phyloP scores from a whole-genome alignment of 306 rosid genomes.

The Cotoneaster glaucophyllus region DNA sequence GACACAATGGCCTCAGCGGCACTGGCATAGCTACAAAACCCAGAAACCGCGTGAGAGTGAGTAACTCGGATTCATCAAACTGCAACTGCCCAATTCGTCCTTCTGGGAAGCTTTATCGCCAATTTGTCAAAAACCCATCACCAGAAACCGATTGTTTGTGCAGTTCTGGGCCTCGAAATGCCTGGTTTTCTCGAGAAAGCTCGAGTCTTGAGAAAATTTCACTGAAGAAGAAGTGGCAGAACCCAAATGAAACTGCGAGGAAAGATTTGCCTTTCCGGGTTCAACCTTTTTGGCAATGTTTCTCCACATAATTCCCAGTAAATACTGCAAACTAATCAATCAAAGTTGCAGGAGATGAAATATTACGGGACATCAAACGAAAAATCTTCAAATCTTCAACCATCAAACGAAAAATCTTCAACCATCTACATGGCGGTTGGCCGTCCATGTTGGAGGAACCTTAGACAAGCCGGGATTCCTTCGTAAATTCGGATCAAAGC shows the following conservation, averaged over 20 bases:
- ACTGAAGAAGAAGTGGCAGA: constrained; percentile 11
- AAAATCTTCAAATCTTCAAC: not conserved
- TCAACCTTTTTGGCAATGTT: constrained; percentile 47
- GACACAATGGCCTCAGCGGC: constrained; percentile 70
- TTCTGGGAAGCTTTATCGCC: constrained; percentile 10
- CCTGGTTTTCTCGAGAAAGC: constrained; percentile 21
- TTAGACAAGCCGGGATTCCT: no score
- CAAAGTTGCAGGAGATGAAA: constrained; percentile 4
- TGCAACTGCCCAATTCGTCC: constrained; percentile 26
- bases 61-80: constrained; percentile 16
- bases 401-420: not conserved
- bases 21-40: constrained; percentile 27
- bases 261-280: constrained; percentile 23
- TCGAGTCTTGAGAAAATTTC: constrained; percentile 7
- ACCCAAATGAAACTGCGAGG: constrained; percentile 6
- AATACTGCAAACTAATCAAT: not conserved
- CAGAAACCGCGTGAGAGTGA: constrained; percentile 20
- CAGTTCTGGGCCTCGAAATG: not conserved
- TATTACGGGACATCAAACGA: not conserved
- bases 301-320: constrained; percentile 46
- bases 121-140: constrained; percentile 14
- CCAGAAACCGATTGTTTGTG: constrained; percentile 4
- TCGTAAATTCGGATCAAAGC: no score
- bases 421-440: no score
- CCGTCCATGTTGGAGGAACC: no score